Evolutionary conservation across 192 early-diverging fungal genomes (phyloP), one percentile per base, ranked within the genome.

Genomic region (Umbelopsis vinacea): DNA sequence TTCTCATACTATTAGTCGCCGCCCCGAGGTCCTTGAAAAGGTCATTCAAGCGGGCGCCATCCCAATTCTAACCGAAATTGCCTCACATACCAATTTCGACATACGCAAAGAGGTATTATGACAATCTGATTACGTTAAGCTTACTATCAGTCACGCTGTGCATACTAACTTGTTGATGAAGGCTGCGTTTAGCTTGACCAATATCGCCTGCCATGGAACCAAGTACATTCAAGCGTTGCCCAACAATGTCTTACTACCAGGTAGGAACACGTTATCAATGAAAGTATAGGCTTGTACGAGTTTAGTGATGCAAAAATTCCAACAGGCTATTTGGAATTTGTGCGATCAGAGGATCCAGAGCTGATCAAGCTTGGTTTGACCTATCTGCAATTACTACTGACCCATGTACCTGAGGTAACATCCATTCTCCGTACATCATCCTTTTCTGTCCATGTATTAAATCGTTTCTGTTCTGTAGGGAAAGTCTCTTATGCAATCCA

Each of bases 111-210:
- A 84, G 74, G 87, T 86, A 77, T 19, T 14, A 14, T 19, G 26
- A 12, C 57, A 37, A 5, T 63, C 23, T 63, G 26, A 33, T 37
- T 12, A 19, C 6, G 33, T 17, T 19, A 10, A 35, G 57, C 57
- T 37, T 15, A 11, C 57, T 37, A 19, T 35, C 57, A 3, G 0
- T 37, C 14, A 6, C 6, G 57, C 33, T 37, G 2, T 14, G 24
- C 8, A 47, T 5, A 63, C 57, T 3, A 2, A 35, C 33, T 6
- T 17, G 26, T 17, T 17, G 2, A 3, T 38, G 1, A 46, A 89
- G 77, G 89, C 89, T 3, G 89, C 88, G 2, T 87, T 83, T 52
- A 83, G 89, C 68, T 53, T 91, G 71, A 80, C 89, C 66, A 89
- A 91, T 69, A 84, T 89, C 35, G 88, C 88, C 17, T 84, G 74